phyloP scores from a whole-genome alignment of 2,329 filamentous ascomycete species.

The Macrophomina pseudophaseolina region DNA sequence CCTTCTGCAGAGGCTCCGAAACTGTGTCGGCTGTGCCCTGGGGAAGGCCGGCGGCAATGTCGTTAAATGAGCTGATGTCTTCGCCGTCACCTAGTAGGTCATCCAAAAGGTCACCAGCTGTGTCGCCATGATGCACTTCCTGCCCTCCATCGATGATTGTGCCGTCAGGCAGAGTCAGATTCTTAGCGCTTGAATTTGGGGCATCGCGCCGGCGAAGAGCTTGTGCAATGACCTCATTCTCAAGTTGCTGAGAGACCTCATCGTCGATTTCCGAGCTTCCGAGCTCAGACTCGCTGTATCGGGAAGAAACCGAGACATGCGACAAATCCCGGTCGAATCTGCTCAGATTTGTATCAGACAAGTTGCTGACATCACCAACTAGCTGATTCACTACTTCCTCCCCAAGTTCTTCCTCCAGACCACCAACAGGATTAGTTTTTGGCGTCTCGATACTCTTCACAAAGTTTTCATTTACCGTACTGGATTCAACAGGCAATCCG shows the following conservation, averaged over 20 bases:
- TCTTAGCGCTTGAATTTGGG: not conserved
- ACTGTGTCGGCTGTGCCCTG: slow-evolving; percentile 17
- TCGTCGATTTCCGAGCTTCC: slow-evolving; percentile 6
- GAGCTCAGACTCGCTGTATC: not conserved
- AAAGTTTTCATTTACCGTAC: slow-evolving; percentile 7
- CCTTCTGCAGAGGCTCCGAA: not conserved
- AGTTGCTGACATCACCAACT: slow-evolving; percentile 5
- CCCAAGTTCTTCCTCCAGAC: slow-evolving; percentile 1
- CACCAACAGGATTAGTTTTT: too few species aligned
- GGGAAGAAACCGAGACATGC: not conserved
- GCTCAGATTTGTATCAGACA: not conserved
- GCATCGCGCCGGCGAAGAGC: slow-evolving; percentile 4
- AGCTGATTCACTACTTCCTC: slow-evolving; percentile 8
- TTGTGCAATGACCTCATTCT: slow-evolving; percentile 23
- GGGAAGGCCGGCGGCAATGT: slow-evolving; percentile 9
- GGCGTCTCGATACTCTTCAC: not conserved
- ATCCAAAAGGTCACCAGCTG: not conserved
- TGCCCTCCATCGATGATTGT: not conserved
- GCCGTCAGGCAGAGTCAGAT: not conserved
- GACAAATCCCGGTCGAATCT: not conserved
- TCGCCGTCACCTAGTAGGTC: not conserved
- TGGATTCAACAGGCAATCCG: slow-evolving; percentile 2
- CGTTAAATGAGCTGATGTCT: slow-evolving; percentile 11
- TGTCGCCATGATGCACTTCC: not conserved
- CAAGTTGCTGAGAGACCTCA: slow-evolving; percentile 16